Evolutionary conservation across 2,329 filamentous ascomycete genomes (phyloP), one percentile per base, ranked within the genome.

Genomic region (Epichloe gansuensis): DNA sequence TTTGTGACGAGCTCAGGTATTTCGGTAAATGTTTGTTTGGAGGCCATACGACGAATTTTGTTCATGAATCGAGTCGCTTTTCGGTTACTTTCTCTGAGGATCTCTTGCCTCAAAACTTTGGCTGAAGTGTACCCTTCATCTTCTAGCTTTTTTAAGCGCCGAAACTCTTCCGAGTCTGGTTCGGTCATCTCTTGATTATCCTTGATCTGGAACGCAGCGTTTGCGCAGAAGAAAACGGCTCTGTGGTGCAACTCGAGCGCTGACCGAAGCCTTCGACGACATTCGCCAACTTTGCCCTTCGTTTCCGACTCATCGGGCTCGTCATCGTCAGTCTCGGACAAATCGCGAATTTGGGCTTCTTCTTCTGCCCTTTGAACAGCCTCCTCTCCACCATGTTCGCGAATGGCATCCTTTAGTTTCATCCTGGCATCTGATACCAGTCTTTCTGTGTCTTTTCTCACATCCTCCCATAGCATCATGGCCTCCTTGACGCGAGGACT

Each of bases 141-240:
- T 66, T 96, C 91, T 6, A 81, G 70, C 58, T 78, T 79, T 60
- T 94, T 87, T 3, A 91, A 69, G 0, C 69, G 67, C 50, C 75
- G 70, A 60, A 83, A 90, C 15, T 84, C 78, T 1, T 83, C 80
- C 0, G 86, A 88, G 5, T 82, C 81, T 1, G 83, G 80, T 23
- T 72, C 63, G 0, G 83, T 89, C 59, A 84, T 70, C 1, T 78
- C 73, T 45, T 78, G 66, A 52, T 91, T 80, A 0, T 81, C 79
- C 62, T 91, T 93, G 56, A 94, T 86, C 62, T 95, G 88, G 62
- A 83, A 96, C 59, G 84, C 83, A 0, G 83, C 85, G 59, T 90
- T 95, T 13, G 85, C 89, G 28, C 84, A 84, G 63, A 94, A 95
- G 69, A 96, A 96, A 1, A 81, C 75, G 34, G 85, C 88, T 58